Evolutionary conservation across 768 basidiomycete species (phyloP).

Genomic region (Suillus brevipes): DNA sequence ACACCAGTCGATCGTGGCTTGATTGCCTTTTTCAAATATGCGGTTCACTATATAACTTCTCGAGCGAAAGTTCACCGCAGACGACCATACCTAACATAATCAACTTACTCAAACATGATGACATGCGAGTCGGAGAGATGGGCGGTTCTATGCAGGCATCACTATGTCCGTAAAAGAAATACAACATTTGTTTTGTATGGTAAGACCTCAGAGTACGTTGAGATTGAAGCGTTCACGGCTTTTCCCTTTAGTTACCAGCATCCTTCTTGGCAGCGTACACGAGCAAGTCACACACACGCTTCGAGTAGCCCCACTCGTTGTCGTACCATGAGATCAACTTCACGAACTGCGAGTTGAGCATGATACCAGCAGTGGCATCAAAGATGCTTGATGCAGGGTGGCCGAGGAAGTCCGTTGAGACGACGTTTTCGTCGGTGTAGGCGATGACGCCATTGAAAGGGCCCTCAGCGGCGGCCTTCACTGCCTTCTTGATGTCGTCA

Average conservation of each 20-base stretch:
- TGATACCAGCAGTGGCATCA: conserved; percentile 91
- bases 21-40: neutral
- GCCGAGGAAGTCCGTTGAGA: conserved; percentile 93
- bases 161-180: neutral
- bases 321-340: conserved; percentile 97
- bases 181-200: conserved; percentile 2
- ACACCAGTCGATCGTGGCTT: neutral
- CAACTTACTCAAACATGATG: neutral
- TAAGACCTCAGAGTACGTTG: neutral
- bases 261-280: conserved; percentile 80
- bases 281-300: conserved; percentile 88
- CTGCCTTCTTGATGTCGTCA: conserved; percentile 83
- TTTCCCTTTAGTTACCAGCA: conserved; percentile 17
- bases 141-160: neutral
- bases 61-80: neutral
- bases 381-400: conserved; percentile 83
- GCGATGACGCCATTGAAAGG: conserved; percentile 72
- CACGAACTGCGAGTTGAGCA: conserved; percentile 90
- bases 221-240: conserved; percentile 7
- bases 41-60: neutral
- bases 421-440: conserved; percentile 93
- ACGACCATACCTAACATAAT: neutral
- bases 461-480: conserved; percentile 78
- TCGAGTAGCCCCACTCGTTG: conserved; percentile 95
- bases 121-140: neutral